phyloP scores from a whole-genome alignment of 768 basidiomycete genomes.

The Leccinum longicurvipes region DNA sequence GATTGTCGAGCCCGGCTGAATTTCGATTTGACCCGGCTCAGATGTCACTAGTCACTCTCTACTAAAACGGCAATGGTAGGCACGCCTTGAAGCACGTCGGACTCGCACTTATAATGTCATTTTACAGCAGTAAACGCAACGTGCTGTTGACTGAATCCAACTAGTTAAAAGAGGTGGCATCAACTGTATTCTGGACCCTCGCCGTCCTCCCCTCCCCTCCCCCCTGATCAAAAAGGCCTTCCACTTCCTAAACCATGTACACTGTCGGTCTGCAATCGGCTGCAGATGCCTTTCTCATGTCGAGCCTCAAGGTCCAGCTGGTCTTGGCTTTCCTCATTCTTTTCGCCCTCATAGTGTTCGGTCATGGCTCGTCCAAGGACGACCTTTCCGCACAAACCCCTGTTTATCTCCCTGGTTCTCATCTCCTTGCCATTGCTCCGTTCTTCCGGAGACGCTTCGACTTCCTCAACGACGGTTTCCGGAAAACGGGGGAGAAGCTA shows the following conservation, averaged over 20 bases:
- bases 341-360: constrained; percentile 39
- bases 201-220: constrained; percentile 14
- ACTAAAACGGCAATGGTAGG: constrained; percentile 17
- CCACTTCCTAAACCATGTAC: constrained; percentile 34
- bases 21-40: constrained; percentile 8
- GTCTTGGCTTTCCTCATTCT: constrained; percentile 32
- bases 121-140: constrained; percentile 21
- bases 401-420: constrained; percentile 53
- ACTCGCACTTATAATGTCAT: constrained; percentile 23
- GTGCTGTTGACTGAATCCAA: constrained; percentile 14
- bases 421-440: constrained; percentile 55
- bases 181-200: constrained; percentile 20
- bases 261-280: constrained; percentile 41
- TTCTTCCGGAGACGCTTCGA: constrained; percentile 72
- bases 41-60: background rate
- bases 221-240: constrained; percentile 25
- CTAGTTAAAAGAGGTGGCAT: constrained; percentile 24
- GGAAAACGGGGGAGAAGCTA: constrained; percentile 58
- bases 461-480: constrained; percentile 71
- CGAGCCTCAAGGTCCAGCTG: constrained; percentile 33
- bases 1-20: constrained; percentile 21
- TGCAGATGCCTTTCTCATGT: constrained; percentile 35
- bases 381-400: constrained; percentile 44
- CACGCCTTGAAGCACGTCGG: constrained; percentile 22
- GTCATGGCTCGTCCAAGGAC: constrained; percentile 40